These are phyloP conservation scores for Penicillium crystallinum DNA, from an alignment of 495 filamentous ascomycete species.

Conservation along the genomic window DNA sequence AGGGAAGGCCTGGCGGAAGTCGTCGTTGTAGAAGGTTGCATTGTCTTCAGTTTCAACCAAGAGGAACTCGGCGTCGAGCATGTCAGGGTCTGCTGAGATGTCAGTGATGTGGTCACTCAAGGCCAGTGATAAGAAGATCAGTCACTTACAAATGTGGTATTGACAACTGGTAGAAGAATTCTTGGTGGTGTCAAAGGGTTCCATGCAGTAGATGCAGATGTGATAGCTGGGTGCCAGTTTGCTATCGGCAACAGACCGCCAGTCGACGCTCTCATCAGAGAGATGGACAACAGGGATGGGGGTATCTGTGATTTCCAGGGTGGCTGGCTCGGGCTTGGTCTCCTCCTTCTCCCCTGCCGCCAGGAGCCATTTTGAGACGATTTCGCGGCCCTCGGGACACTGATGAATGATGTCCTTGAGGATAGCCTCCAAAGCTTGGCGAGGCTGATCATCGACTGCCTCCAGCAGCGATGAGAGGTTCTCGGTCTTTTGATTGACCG, in stretches of 20 bases:
- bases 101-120: background rate
- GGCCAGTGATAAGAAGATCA: background rate
- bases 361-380: background rate
- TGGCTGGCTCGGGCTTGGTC: background rate
- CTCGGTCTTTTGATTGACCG: background rate
- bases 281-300: background rate
- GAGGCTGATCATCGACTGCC: background rate
- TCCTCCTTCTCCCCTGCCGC: too few species aligned
- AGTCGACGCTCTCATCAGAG: background rate
- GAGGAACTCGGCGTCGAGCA: background rate
- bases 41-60: background rate
- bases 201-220: background rate
- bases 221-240: background rate
- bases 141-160: background rate
- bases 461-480: background rate
- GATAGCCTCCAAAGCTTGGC: background rate
- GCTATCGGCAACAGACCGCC: background rate
- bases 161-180: background rate
- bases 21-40: background rate
- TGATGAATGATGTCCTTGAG: background rate
- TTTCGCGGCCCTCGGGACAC: background rate
- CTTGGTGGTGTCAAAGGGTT: background rate
- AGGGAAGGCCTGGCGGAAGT: background rate
- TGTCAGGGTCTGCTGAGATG: background rate
- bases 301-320: background rate